Percentiles rank a stretch among this genome's conserved stretches.
Conservation (phyloP, 2,329 filamentous ascomycete species). For the Ophiostoma australiae region DNA sequence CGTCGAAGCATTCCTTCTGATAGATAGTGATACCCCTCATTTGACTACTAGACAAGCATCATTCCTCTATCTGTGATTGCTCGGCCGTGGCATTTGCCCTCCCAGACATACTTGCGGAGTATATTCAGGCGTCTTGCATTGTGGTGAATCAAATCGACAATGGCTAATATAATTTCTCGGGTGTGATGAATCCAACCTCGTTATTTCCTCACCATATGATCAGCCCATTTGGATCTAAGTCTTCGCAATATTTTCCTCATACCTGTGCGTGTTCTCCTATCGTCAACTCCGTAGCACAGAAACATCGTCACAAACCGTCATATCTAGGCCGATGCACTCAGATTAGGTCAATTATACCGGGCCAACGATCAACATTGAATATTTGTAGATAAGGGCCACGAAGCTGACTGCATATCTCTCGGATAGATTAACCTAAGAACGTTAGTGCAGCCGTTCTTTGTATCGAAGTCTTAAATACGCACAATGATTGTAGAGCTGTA, state of each 20-base stretch:
- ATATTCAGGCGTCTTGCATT: background rate
- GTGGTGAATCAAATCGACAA: background rate
- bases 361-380: background rate
- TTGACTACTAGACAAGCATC: background rate
- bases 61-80: background rate
- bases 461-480: background rate
- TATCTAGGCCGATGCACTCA: constrained; percentile 1
- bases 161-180: background rate
- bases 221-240: background rate
- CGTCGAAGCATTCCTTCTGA: background rate
- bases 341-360: constrained; percentile 12
- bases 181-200: background rate
- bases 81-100: background rate
- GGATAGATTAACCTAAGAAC: constrained; percentile 9
- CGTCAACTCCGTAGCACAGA: background rate
- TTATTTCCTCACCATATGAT: background rate
- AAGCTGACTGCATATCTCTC: background rate
- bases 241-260: background rate
- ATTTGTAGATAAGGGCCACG: background rate
- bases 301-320: background rate
- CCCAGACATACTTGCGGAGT: background rate
- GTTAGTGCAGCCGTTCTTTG: constrained; percentile 13
- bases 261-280: background rate
- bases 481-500: background rate
- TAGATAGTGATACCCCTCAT: constrained; percentile 7